phyloP scores from a whole-genome alignment of 164 flowering plant genomes.

The Kalanchoe fedtschenkoi region DNA sequence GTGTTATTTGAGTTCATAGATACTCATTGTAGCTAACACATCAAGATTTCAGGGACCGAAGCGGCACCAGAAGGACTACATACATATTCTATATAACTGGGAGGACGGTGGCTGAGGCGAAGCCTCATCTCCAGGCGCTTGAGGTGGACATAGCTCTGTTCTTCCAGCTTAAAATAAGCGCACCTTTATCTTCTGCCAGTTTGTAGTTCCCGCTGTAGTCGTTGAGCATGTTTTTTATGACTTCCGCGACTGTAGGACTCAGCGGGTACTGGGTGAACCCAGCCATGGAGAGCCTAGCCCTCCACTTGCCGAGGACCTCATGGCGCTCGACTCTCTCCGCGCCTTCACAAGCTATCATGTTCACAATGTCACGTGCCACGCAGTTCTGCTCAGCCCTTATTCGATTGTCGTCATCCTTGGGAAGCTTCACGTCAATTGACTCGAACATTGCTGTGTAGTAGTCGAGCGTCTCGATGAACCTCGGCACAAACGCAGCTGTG shows the following conservation, averaged over 20 bases:
- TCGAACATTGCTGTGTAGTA: conserved; percentile 9
- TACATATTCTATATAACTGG: neutral
- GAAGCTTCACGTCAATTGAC: neutral
- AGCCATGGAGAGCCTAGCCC: conserved; percentile 1
- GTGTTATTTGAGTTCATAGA: no score
- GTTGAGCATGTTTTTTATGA: neutral
- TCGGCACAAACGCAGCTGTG: conserved; percentile 4
- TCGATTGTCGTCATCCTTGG: neutral
- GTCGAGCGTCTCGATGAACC: conserved; percentile 7
- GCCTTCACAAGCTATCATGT: conserved; percentile 8
- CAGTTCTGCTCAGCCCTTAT: conserved; percentile 6
- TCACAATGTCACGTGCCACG: conserved; percentile 8
- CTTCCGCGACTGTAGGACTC: conserved; percentile 1
- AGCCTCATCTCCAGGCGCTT: neutral
- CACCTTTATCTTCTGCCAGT: conserved; percentile 4
- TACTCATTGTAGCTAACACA: neutral
- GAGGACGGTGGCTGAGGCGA: neutral
- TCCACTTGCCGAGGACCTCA: conserved; percentile 8
- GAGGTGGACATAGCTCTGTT: conserved; percentile 5
- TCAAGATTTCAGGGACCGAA: neutral
- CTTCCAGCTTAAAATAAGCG: conserved; percentile 1
- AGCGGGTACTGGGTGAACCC: conserved; percentile 4
- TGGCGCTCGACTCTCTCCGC: conserved; percentile 6
- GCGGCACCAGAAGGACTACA: neutral
- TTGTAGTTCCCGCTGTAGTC: conserved; percentile 2